Base-by-base conservation (phyloP, 345 rosid genomes). In the Mercurialis annua region DNA sequence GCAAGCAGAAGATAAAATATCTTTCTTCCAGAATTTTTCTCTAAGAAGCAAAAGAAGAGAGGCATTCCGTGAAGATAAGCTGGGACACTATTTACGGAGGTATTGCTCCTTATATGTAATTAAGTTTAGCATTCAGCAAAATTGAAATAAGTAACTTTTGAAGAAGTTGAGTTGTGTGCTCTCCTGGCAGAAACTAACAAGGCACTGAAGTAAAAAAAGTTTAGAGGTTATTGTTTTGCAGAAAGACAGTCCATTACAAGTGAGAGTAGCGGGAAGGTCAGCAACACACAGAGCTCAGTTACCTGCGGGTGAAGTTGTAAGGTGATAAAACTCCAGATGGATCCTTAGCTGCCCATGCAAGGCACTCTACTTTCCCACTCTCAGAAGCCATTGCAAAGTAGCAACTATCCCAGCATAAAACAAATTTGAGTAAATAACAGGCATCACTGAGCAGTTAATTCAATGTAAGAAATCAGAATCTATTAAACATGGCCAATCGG, bases 301-400 rank as follows among this genome's bases (percentile, higher is more conserved):
- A 71, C 68, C 69, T 64, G 57, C 69, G 69, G 10, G 4, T 64
- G 49, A 64, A 56, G 38, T 55, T 71, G 64, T 56, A 64, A 26
- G 69, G 69, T 7, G 69, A 65, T 16, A 65, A 40, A 36, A 63
- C 24, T 18, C 69, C 69, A 47, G 75, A 71, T 23, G 73, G 67
- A 53, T 70, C 73, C 29, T 61, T 61, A 27, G 73, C 73, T 50
- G 73, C 73, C 73, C 73, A 70, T n/a, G 61, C 66, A 38, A 70
- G 54, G 51, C 73, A 70, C 16, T 70, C 51, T 9, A 20, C 61
- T 42, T 61, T 27, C 34, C 14, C 63, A 34, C 10, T 23, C 49
- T 50, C 59, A n/a, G 50, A 59, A 51, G 59, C 60, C 73, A 69
- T 69, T 36, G 34, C 9, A 17, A 11, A 62, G 53, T 29, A 40